Conservation (phyloP, 495 filamentous ascomycete species). For the Ramalina intermedia region DNA sequence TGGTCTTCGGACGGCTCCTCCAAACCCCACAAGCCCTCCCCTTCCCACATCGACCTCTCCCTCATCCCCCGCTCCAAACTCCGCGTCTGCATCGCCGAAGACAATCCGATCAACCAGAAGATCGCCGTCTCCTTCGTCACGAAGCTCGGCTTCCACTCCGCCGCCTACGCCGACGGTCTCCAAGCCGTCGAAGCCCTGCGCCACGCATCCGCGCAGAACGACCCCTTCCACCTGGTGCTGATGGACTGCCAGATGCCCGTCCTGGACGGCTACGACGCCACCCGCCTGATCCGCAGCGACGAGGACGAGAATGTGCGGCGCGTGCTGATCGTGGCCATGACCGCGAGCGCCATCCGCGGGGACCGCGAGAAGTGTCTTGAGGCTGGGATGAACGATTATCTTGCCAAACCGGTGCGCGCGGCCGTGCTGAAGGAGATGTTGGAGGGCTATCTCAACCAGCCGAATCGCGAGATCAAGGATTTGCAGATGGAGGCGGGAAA, state of each 20-base stretch:
- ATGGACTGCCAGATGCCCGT: constrained; percentile 97
- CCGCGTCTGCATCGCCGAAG: constrained; percentile 78
- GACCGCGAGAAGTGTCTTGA: constrained; percentile 85
- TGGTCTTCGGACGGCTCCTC: constrained; percentile 34
- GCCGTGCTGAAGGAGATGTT: constrained; percentile 61
- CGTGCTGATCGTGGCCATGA: constrained; percentile 85
- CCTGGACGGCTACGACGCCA: constrained; percentile 87
- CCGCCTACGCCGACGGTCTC: constrained; percentile 73
- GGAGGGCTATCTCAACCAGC: constrained; percentile 44
- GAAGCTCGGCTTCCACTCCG: constrained; percentile 65
- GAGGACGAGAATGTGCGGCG: constrained; percentile 55
- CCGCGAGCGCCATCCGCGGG: constrained; percentile 77
- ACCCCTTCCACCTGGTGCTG: constrained; percentile 60
- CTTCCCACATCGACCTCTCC: constrained; percentile 39
- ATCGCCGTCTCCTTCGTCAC: constrained; percentile 83
- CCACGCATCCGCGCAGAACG: constrained; percentile 48
- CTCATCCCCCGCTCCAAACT: constrained; percentile 61
- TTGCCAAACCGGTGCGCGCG: constrained; percentile 76
- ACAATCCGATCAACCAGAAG: constrained; percentile 83
- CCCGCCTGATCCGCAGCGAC: constrained; percentile 63
- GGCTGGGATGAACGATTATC: constrained; percentile 90
- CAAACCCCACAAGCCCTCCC: constrained; percentile 17
- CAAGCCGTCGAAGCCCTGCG: constrained; percentile 77
- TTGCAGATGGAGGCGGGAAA: constrained; percentile 23
- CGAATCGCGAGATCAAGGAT: constrained; percentile 1